A percentile compares a stretch with the other conserved stretches of the same genome.
phyloP scores from a whole-genome alignment of 2,329 filamentous ascomycete species.

The Botrytis elliptica region DNA sequence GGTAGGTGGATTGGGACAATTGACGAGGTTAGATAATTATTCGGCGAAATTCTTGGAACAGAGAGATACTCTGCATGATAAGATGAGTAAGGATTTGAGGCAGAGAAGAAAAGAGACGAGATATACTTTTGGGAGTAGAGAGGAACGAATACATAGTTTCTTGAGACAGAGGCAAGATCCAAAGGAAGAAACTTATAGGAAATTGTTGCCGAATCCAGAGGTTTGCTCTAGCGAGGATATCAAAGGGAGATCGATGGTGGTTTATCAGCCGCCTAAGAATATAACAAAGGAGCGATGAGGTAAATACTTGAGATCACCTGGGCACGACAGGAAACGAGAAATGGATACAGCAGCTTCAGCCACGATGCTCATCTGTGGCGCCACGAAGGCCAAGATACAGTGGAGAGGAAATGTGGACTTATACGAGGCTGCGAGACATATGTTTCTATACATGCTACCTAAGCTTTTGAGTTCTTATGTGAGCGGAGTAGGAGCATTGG shows the following conservation, averaged over 20 bases:
- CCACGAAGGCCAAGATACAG: not conserved
- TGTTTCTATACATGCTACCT: no score
- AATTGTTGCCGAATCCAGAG: conserved; percentile 47
- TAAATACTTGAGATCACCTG: not conserved
- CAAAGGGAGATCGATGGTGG: conserved; percentile 26
- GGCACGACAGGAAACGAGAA: not conserved
- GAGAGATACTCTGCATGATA: conserved; percentile 63
- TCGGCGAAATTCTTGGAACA: conserved; percentile 64
- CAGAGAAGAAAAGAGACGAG: conserved; percentile 53
- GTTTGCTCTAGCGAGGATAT: conserved; percentile 46
- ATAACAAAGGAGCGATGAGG: not conserved
- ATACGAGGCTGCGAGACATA: not conserved
- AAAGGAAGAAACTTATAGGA: conserved; percentile 46
- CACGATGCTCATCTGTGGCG: not conserved
- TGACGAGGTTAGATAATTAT: conserved; percentile 63
- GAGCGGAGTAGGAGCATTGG: not conserved
- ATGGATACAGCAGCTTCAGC: not conserved
- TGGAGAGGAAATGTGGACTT: conserved; percentile 8
- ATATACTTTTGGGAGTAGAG: conserved; percentile 51
- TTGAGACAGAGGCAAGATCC: conserved; percentile 59
- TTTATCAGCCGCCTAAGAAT: conserved; percentile 24
- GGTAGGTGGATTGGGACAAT: conserved; percentile 70
- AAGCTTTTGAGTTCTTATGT: not conserved
- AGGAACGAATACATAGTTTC: conserved; percentile 75
- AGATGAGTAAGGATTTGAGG: conserved; percentile 62